Evolutionary conservation across 371 early-diverging fungal genomes (phyloP), one percentile per base, ranked within the genome.

Genomic region (Circinella umbellata): DNA sequence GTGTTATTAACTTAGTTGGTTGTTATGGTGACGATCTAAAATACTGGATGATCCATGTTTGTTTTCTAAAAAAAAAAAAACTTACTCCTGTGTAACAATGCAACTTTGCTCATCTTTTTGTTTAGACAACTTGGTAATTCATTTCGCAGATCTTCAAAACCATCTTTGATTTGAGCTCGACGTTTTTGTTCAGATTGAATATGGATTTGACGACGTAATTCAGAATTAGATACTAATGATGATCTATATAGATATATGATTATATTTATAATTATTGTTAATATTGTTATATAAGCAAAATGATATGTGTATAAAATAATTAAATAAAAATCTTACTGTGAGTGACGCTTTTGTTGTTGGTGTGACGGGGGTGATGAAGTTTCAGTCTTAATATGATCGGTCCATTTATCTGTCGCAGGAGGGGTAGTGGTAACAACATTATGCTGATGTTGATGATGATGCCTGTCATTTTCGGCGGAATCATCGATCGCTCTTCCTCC

Each of bases 141-240:
- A 47, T 81, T 79, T 49, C 86, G 73, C 42, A 86, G 69, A 53
- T 84, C 84, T 55, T 87, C 88, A 74, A 87, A 87, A 6, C 88
- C 87, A 67, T 87, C 88, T 67, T 87, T 87, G 67, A 87, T 87
- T 63, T 87, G 86, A 35, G 88, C 88, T 39, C 88, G 73, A 62
- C 88, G 77, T 67, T 85, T 88, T 64, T 88, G 88, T 66, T 88
- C 88, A 6, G 88, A 88, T 68, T 88, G 88, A 60, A 88, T 88
- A 73, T 88, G 88, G 54, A 86, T 84, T 59, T 82, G 86, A 49
- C 86, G 77, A 53, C 83, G 79, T 17, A 86, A 60, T 64, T 88
- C 88, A 38, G 83, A 72, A 70, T 75, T 81, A 15, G 64, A 67
- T 34, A 70, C 7, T 7, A 51, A 7, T 20, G 42, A 27, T 27